Conservation (phyloP, 805 yeast genomes). For the Yarrowia sp. region DNA sequence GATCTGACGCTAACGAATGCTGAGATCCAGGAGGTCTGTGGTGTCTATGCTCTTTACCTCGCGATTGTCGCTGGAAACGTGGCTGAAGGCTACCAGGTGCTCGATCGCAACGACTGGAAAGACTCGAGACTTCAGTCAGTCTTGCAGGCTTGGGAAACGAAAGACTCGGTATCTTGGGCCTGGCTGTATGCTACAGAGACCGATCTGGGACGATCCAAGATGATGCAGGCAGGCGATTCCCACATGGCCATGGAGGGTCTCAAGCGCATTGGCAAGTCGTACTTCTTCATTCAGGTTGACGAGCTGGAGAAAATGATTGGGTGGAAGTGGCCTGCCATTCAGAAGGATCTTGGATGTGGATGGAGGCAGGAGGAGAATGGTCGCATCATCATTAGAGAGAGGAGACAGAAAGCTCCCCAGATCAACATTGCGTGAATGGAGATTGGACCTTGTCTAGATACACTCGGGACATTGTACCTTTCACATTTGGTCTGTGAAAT, state of each 20-base stretch:
- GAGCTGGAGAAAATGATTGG: constrained; percentile 29
- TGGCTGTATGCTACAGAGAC: constrained; percentile 8
- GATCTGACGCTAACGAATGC: constrained; percentile 33
- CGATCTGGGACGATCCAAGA: constrained; percentile 7
- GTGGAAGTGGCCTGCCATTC: constrained; percentile 24
- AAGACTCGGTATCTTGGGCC: constrained; percentile 29
- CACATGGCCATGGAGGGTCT: constrained; percentile 22
- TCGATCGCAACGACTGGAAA: constrained; percentile 26
- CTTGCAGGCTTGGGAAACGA: constrained; percentile 26
- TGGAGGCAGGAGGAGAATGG: constrained; percentile 28
- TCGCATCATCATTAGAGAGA: not conserved
- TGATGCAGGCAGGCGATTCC: constrained; percentile 22
- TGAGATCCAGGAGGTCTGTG: constrained; percentile 45
- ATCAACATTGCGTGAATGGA: not conserved
- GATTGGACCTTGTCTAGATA: not conserved
- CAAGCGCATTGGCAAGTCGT: constrained; percentile 28
- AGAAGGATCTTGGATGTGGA: not conserved
- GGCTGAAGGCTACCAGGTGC: constrained; percentile 31
- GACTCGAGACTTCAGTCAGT: constrained; percentile 18
- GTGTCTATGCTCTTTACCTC: constrained; percentile 47
- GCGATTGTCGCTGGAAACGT: constrained; percentile 31
- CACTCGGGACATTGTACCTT: not conserved
- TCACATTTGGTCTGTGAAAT: not conserved
- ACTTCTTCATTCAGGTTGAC: constrained; percentile 12
- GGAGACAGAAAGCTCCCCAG: not conserved